These are phyloP conservation scores for Protostelium mycophagum DNA, from an alignment of 78 protist species.

Conservation along the genomic window DNA sequence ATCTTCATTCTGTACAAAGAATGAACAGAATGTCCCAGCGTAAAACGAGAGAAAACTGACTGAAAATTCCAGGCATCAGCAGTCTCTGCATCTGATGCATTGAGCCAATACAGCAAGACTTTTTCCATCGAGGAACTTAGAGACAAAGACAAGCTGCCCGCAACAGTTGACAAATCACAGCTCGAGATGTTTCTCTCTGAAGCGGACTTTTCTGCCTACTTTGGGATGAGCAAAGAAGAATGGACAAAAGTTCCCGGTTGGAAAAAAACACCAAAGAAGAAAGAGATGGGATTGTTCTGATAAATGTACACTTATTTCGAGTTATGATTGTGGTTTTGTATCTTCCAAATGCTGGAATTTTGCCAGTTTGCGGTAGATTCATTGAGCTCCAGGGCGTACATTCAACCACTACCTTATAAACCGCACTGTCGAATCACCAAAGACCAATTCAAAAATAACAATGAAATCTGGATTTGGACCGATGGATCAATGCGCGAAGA, in stretches of 20 bases:
- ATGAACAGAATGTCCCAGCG: no score
- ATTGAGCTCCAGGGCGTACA: no score
- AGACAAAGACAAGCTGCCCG: slow-evolving; percentile 12
- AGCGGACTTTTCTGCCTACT: slow-evolving; percentile 26
- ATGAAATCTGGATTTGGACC: no score
- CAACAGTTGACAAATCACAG: slow-evolving; percentile 44
- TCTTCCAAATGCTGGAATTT: no score
- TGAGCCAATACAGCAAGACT: background rate
- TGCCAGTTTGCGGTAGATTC: no score
- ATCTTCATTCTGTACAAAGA: no score
- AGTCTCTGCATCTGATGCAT: background rate
- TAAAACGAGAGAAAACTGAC: background rate
- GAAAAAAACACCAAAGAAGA: slow-evolving; percentile 39
- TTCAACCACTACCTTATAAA: no score
- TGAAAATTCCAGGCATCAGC: background rate
- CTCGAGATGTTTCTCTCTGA: slow-evolving; percentile 48
- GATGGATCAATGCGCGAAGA: no score
- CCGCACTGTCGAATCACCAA: no score
- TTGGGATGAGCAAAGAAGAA: slow-evolving; percentile 29
- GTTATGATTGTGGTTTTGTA: no score
- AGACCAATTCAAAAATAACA: no score
- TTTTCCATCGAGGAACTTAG: background rate
- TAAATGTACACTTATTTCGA: background rate
- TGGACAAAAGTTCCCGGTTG: slow-evolving; percentile 38
- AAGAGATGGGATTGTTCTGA: slow-evolving; percentile 12